Conservation (phyloP, 2,329 filamentous ascomycete species). For the Thelonectria rubi region DNA sequence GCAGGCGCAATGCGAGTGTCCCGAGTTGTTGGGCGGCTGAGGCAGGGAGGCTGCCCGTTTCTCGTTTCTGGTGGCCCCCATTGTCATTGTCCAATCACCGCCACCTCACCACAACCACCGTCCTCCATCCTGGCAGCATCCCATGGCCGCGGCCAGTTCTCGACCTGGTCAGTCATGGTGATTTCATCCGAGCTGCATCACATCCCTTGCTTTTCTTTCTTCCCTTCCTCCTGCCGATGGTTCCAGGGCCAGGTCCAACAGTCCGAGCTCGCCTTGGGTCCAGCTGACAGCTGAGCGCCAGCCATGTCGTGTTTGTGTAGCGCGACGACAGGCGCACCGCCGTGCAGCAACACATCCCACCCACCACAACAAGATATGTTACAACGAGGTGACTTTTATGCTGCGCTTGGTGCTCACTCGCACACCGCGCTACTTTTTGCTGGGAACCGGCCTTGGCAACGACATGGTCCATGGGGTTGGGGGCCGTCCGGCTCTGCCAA, state of each 20-base stretch:
- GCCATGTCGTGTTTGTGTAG: conserved; percentile 25
- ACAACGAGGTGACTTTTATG: too few relatives aligned
- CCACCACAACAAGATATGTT: too few relatives aligned
- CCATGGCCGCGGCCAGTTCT: conserved; percentile 13
- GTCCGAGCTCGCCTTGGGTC: conserved; percentile 26
- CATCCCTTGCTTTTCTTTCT: conserved; percentile 24
- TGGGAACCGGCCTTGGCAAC: conserved; percentile 5
- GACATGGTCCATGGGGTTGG: conserved; percentile 12
- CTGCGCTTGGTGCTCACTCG: neutral
- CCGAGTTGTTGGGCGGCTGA: too few relatives aligned
- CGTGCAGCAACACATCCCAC: conserved; percentile 14
- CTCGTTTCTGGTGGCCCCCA: conserved; percentile 16
- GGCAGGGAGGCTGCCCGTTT: conserved; percentile 21
- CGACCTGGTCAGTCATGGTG: conserved; percentile 26
- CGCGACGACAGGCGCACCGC: neutral
- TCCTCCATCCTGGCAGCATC: conserved; percentile 10
- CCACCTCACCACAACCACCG: conserved; percentile 33
- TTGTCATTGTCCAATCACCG: conserved; percentile 31
- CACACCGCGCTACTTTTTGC: conserved; percentile 11
- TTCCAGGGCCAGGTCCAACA: neutral
- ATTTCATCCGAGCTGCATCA: conserved; percentile 20
- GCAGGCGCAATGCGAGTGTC: too few relatives aligned
- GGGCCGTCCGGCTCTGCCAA: conserved; percentile 13
- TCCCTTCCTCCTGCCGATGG: conserved; percentile 13
- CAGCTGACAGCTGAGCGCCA: conserved; percentile 28